Conservation (phyloP, 164 flowering plant species). For the Stephania japonica region DNA sequence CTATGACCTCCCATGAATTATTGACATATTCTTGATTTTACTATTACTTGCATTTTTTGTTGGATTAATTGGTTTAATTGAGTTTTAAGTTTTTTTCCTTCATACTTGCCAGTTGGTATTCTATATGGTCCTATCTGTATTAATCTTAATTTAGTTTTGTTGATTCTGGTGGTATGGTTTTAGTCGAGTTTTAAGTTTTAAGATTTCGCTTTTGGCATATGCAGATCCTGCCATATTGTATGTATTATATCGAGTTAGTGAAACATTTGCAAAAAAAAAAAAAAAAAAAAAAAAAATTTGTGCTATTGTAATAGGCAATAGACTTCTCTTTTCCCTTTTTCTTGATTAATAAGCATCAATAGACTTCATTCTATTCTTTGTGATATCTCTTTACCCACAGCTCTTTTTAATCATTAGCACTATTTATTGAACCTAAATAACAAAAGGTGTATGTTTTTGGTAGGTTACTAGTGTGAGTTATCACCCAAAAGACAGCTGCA, state of each 20-base stretch:
- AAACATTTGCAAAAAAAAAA: no score
- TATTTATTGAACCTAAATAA: neutral
- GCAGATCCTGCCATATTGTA: neutral
- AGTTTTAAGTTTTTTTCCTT: neutral
- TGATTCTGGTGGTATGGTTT: neutral
- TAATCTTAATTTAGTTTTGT: neutral
- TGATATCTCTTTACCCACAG: neutral
- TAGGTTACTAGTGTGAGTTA: constrained; percentile 97
- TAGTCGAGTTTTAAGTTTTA: neutral
- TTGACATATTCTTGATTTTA: neutral
- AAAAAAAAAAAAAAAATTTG: no score
- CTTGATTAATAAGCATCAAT: no score
- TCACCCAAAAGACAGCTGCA: constrained; percentile 83
- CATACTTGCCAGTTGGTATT: neutral
- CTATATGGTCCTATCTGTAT: neutral
- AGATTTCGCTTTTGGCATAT: neutral
- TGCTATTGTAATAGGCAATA: no score
- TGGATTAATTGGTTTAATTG: no score
- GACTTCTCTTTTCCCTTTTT: no score
- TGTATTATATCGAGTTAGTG: neutral
- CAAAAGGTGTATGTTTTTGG: constrained; percentile 5
- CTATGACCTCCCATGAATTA: neutral
- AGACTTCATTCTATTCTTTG: neutral
- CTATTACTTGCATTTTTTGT: neutral
- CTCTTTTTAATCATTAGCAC: neutral